phyloP scores from a whole-genome alignment of 1,284 basidiomycete genomes.

The Fomitopsis palustris region DNA sequence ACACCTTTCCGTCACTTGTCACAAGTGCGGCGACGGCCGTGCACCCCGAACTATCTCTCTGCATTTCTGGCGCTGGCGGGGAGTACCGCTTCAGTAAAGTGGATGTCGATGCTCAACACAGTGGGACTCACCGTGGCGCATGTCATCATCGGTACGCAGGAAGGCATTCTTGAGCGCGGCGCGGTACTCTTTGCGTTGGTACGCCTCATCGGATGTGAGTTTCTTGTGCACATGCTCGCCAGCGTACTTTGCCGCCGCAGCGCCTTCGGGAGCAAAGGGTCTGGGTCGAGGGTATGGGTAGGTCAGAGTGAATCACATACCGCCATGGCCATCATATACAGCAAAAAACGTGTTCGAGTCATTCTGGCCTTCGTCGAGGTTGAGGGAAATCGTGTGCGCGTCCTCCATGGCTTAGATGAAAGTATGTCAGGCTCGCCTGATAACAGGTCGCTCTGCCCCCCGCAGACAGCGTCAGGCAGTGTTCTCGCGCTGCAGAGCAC shows the following conservation, averaged over 20 bases:
- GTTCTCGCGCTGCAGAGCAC: slow-evolving; percentile 44
- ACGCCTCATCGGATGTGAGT: slow-evolving; percentile 71
- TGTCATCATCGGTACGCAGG: slow-evolving; percentile 92
- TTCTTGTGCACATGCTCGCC: slow-evolving; percentile 88
- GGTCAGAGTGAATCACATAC: slow-evolving; percentile 42
- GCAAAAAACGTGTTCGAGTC: slow-evolving; percentile 84
- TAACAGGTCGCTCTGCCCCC: slow-evolving; percentile 3
- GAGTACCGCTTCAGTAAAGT: slow-evolving; percentile 6
- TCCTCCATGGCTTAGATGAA: slow-evolving; percentile 89
- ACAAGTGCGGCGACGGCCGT: slow-evolving; percentile 91
- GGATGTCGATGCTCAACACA: neutral
- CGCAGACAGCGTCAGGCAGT: neutral
- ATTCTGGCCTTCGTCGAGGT: slow-evolving; percentile 50
- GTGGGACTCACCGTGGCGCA: slow-evolving; percentile 69
- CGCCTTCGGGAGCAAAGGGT: slow-evolving; percentile 47
- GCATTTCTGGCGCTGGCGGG: slow-evolving; percentile 74
- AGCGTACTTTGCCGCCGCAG: slow-evolving; percentile 87
- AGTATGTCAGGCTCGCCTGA: slow-evolving; percentile 8
- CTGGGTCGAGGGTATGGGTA: neutral
- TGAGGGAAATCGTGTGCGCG: slow-evolving; percentile 83
- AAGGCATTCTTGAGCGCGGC: slow-evolving; percentile 87
- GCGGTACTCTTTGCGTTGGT: slow-evolving; percentile 68
- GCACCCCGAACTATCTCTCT: slow-evolving; percentile 93
- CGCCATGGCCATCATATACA: slow-evolving; percentile 98
- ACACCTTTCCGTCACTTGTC: slow-evolving; percentile 76